phyloP scores from a whole-genome alignment of 495 filamentous ascomycete genomes.

The Sphaerosporella brunnea region DNA sequence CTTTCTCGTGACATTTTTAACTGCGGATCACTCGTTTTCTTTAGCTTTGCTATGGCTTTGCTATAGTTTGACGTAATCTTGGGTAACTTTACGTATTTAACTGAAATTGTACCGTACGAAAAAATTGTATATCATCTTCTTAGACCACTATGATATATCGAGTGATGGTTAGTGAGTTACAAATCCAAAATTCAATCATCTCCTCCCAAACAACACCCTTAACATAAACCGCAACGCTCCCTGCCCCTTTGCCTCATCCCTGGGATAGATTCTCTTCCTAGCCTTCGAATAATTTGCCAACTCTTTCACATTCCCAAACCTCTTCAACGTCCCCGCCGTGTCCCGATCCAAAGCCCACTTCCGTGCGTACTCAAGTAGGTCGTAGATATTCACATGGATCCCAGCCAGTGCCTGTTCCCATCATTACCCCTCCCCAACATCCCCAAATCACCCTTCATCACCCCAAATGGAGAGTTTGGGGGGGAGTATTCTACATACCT shows the following conservation, averaged over 20 bases:
- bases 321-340: background rate
- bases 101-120: too few relatives aligned
- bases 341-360: background rate
- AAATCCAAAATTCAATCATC: too few relatives aligned
- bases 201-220: constrained; percentile 1
- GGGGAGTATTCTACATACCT: background rate
- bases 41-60: too few relatives aligned
- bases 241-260: background rate
- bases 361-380: constrained; percentile 4
- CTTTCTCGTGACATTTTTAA: too few relatives aligned
- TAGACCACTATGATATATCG: too few relatives aligned
- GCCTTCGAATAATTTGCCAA: constrained; percentile 1
- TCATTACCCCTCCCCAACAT: background rate
- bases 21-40: too few relatives aligned
- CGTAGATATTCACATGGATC: constrained; percentile 10
- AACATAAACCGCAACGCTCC: constrained; percentile 7
- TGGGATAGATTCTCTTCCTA: background rate
- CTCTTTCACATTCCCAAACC: background rate
- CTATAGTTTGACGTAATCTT: too few relatives aligned
- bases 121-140: too few relatives aligned
- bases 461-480: too few relatives aligned
- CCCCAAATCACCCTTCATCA: too few relatives aligned
- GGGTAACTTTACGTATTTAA: too few relatives aligned
- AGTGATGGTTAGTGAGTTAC: too few relatives aligned
- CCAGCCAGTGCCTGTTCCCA: background rate